Evolutionary conservation across 805 yeast species (phyloP), one percentile per base, ranked within the genome.

Genomic region (Saccharomyces mikatae): DNA sequence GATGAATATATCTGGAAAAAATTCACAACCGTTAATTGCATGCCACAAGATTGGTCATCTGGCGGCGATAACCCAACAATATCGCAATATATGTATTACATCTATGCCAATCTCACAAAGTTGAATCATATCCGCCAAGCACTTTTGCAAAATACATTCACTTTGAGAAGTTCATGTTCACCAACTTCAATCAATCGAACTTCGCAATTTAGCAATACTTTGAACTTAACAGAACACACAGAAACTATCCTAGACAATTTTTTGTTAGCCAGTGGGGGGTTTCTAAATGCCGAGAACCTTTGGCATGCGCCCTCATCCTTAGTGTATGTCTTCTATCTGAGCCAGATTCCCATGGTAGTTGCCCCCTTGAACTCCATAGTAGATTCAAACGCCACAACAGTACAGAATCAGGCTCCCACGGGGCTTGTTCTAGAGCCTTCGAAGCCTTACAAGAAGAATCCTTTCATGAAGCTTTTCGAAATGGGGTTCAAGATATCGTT

Each of bases 21-120:
- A 41, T 60, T 68, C 52, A 55, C 62, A 6, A 54, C 57, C 44
- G 53, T 57, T 5, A 27, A 54, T 11, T 55, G 61, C 2, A 13
- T 27, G 6, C 70, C 71, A 10, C 30, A 41, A 2, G 51, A 62
- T 3, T 74, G 77, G 76, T 54, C 52, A 8, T 62, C 66, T 0
- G 50, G 56, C 28, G 64, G 66, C 3, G 70, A 67, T 22, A 74
- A 74, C 53, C 77, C 78, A 9, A 74, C 76, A 1, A 66, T 72
- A 26, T 64, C 74, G 14, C 72, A 73, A 47, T 73, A 73, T 57
- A 60, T 71, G 61, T 74, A 70, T 53, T 72, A 73, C 54, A 56
- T 72, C 9, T 71, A 62, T 49, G 49, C 61, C 21, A 60, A 65
- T 36, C 41, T 62, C 44, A 49, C 64, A 17, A 55, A 49, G 46